A percentile compares a stretch with the other conserved stretches of the same genome.
Evolutionary conservation across 257 asterid genomes (phyloP).

Genomic region (Hygrophila difformis): DNA sequence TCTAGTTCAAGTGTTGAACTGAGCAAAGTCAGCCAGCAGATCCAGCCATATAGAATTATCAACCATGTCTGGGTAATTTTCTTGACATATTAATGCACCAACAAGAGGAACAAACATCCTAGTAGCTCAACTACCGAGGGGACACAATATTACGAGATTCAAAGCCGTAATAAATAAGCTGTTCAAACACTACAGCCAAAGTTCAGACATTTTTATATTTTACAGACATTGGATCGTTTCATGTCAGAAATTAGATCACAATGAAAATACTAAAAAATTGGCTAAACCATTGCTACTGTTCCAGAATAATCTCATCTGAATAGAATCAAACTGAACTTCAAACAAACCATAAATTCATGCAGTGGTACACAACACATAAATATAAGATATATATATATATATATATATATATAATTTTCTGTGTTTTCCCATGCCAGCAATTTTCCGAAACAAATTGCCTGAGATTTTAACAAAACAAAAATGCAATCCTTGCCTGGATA

Average conservation of each 20-base stretch:
- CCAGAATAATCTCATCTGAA: too few relatives aligned
- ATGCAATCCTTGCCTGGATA: conserved; percentile 68
- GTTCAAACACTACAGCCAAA: neutral
- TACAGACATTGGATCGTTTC: neutral
- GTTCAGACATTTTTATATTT: neutral
- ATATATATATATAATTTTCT: conserved; percentile 2
- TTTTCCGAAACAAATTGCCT: neutral
- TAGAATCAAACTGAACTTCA: neutral
- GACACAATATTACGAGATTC: neutral
- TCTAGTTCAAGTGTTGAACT: too few relatives aligned
- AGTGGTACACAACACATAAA: too few relatives aligned
- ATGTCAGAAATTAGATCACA: neutral
- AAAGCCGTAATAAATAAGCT: neutral
- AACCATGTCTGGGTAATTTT: too few relatives aligned
- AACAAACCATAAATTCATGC: neutral
- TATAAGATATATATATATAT: too few relatives aligned
- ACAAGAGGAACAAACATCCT: neutral
- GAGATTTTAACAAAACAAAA: neutral
- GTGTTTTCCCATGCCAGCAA: neutral
- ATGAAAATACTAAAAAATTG: neutral
- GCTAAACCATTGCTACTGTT: neutral
- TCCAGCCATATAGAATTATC: too few relatives aligned
- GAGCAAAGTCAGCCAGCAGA: too few relatives aligned
- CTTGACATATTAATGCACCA: too few relatives aligned
- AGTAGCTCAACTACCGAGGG: neutral